Percentiles rank a stretch among this genome's conserved stretches.
phyloP scores from a whole-genome alignment of 2,329 filamentous ascomycete genomes.

The Aspergillus ruber region DNA sequence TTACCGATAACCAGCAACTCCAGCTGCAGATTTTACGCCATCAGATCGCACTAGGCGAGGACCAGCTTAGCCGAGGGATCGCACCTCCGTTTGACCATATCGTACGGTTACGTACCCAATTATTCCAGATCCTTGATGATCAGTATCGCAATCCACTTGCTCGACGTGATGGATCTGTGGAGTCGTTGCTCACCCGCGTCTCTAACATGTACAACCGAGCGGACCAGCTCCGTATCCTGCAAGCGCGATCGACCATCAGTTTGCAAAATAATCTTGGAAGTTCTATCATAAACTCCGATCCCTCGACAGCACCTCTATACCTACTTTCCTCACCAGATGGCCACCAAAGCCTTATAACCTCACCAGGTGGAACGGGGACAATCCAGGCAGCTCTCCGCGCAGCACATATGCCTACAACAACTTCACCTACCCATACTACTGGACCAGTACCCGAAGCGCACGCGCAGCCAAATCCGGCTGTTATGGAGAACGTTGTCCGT shows the following conservation, averaged over 20 bases:
- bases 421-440: neutral
- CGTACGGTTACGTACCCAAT: constrained; percentile 21
- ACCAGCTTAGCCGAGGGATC: constrained; percentile 20
- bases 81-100: constrained; percentile 26
- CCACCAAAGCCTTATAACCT: constrained; percentile 40
- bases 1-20: constrained; percentile 2
- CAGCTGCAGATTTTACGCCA: constrained; percentile 15
- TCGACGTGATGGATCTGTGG: constrained; percentile 18
- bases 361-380: constrained; percentile 27
- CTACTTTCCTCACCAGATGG: constrained; percentile 41
- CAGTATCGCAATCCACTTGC: constrained; percentile 20
- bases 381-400: constrained; percentile 11
- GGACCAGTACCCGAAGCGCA: constrained; percentile 6
- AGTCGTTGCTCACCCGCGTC: constrained; percentile 24
- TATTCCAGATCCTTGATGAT: constrained; percentile 27
- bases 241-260: constrained; percentile 6
- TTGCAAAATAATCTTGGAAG: constrained; percentile 6
- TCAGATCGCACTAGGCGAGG: constrained; percentile 22
- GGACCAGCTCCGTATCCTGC: constrained; percentile 23
- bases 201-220: constrained; percentile 25
- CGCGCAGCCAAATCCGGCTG: constrained; percentile 13
- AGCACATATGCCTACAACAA: constrained; percentile 2
- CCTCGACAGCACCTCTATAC: constrained; percentile 26
- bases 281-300: constrained; percentile 3
- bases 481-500: constrained; percentile 26